Evolutionary conservation across 179 eudicot species (phyloP).

Genomic region (Silene coronaria): DNA sequence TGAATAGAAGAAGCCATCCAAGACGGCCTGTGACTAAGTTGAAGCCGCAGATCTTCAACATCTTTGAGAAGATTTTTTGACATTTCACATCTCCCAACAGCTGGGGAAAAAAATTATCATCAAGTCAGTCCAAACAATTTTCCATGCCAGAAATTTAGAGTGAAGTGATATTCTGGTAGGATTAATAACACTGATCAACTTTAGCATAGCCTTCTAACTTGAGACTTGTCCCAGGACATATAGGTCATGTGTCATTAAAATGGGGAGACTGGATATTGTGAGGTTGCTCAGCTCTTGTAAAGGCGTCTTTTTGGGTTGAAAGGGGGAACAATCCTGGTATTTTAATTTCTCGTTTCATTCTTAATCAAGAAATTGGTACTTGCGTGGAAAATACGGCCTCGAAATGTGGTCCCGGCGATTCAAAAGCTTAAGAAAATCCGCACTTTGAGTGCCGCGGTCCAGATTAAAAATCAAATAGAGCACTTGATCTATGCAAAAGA

Average conservation of each 20-base stretch:
- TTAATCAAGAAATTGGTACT: not conserved
- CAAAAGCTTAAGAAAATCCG: not conserved
- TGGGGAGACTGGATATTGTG: not conserved
- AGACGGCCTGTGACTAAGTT: conserved; percentile 46
- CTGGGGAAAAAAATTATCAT: conserved; percentile 31
- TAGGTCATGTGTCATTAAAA: not conserved
- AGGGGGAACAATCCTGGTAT: not conserved
- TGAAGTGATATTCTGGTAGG: not conserved
- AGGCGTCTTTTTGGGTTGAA: not conserved
- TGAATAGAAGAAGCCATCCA: conserved; percentile 98
- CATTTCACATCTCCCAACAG: conserved; percentile 36
- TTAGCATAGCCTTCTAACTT: not conserved
- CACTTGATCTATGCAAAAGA: not conserved
- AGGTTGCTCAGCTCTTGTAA: not conserved
- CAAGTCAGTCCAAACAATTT: not conserved
- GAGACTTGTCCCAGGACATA: not conserved
- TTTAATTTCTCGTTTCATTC: not conserved
- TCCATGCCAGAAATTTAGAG: not conserved
- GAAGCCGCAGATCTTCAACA: conserved; percentile 42
- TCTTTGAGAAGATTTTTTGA: conserved; percentile 27
- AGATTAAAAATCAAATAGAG: not conserved
- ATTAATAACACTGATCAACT: not conserved
- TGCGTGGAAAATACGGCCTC: not conserved
- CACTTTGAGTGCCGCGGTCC: not conserved
- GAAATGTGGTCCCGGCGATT: not conserved